Conservation (phyloP, 352 stramenopile species). For the Globisporangium iwayamae region DNA sequence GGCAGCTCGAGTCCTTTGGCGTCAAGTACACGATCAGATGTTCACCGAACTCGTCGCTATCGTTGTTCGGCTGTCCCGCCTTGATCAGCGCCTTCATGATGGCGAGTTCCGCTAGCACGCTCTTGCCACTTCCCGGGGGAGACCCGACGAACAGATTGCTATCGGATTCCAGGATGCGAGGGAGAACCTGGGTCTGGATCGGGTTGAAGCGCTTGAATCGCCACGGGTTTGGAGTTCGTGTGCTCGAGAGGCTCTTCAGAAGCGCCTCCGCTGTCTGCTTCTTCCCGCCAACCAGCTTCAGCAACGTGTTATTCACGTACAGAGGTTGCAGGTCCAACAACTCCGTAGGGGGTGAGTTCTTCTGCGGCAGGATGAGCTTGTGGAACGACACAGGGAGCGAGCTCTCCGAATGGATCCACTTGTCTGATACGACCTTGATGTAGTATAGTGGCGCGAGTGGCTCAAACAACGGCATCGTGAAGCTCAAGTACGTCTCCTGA, state of each 20-base stretch:
- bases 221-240: constrained; percentile 46
- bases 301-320: constrained; percentile 82
- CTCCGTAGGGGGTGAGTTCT: constrained; percentile 97
- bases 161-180: constrained; percentile 94
- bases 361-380: constrained; percentile 98
- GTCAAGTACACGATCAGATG: constrained; percentile 93
- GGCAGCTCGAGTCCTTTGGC: constrained; percentile 78
- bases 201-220: constrained; percentile 96
- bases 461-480: constrained; percentile 98
- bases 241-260: constrained; percentile 39
- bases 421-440: constrained; percentile 96
- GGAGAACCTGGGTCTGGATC: constrained; percentile 98
- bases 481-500: constrained; percentile 86
- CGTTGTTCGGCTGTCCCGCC: constrained; percentile 45
- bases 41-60: constrained; percentile 60
- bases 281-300: constrained; percentile 66
- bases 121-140: constrained; percentile 94
- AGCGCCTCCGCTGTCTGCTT: constrained; percentile 56
- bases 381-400: constrained; percentile 97
- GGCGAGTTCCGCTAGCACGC: constrained; percentile 93
- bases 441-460: constrained; percentile 98
- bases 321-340: constrained; percentile 98
- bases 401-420: constrained; percentile 97
- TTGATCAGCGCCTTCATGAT: constrained; percentile 91
- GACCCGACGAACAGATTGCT: constrained; percentile 95